Base-by-base conservation (phyloP, 306 rosid genomes). In the Adenanthera pavonina region DNA sequence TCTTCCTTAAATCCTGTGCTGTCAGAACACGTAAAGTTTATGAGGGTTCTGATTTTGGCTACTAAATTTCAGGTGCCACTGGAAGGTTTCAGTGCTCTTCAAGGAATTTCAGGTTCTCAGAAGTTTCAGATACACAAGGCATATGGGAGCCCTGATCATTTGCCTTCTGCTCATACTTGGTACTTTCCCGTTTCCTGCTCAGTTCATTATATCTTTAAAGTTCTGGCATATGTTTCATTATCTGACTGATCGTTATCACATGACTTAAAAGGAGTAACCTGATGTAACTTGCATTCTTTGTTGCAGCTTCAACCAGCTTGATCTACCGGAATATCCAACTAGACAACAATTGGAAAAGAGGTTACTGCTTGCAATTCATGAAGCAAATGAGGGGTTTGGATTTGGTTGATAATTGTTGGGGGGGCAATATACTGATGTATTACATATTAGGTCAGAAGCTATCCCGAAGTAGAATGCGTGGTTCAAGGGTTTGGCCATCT, bases 111-210 rank as follows among this genome's bases (percentile, higher is more conserved):
- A 59, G 99, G 99, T 83, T 90, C 97, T 33, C 99, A 96, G 72
- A 96, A 90, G 89, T 96, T 96, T 86, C 99, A 96, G 88, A 96
- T 96, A 88, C 99, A 96, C 90, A 96, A 91, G 81, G 99, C 99
- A 8, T 96, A 96, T 56, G 99, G 99, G 72, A 96, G 99, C 82
- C 91, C 92, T 40, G 89, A 92, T 76, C 99, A 96, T 87, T 90
- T 96, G 87, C 99, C 99, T 52, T 96, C 99, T 83, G 99, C 99
- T 75, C 99, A 96, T 82, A 96, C 99, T 51, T 96, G 99, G 99
- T 96, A 94, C 10, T 11, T 30, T 16, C 17, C 16, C 6, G 3
- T 19, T 0, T 11, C 84, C 72, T 3, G 43, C 41, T 46, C 16
- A 20, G 30, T 54, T 46, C 66, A 51, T n/a, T 57, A 47, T 20